These are phyloP conservation scores for Irpex rosettiformis DNA, from an alignment of 1,284 basidiomycete genomes.

Conservation along the genomic window DNA sequence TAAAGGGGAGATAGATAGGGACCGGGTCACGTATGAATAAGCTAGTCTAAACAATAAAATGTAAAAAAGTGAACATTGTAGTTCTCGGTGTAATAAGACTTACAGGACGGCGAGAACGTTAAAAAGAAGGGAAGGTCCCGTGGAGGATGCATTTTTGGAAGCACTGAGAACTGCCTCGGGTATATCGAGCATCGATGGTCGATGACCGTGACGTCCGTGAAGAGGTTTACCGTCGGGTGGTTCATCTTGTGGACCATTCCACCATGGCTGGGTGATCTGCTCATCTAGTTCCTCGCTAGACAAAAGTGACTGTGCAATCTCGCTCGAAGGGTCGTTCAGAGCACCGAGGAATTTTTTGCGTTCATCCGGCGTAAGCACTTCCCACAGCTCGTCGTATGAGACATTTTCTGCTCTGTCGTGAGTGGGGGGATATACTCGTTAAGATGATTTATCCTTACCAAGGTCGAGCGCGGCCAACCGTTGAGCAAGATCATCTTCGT, in stretches of 20 bases:
- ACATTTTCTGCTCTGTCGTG: conserved; percentile 39
- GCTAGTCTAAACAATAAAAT: conserved; percentile 43
- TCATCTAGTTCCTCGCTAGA: conserved; percentile 46
- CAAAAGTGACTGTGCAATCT: conserved; percentile 56
- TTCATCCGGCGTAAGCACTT: conserved; percentile 53
- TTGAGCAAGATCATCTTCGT: conserved; percentile 43
- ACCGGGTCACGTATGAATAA: conserved; percentile 62
- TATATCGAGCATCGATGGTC: conserved; percentile 46
- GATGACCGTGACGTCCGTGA: conserved; percentile 30
- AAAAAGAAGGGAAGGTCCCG: conserved; percentile 49
- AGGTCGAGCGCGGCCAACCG: conserved; percentile 59
- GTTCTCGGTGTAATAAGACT: conserved; percentile 24
- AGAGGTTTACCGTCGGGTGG: neutral
- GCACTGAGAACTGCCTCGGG: conserved; percentile 44
- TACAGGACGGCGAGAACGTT: conserved; percentile 68
- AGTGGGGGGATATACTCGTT: neutral
- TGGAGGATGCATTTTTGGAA: conserved; percentile 22
- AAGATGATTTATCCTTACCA: conserved; percentile 37
- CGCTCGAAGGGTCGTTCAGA: conserved; percentile 55
- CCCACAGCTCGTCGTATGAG: conserved; percentile 62
- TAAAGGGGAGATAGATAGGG: conserved; percentile 55
- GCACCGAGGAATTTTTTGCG: conserved; percentile 54
- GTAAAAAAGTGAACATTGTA: neutral
- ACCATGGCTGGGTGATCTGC: conserved; percentile 27
- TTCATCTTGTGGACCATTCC: conserved; percentile 16